Conservation (phyloP, 805 yeast genomes). For the Grigorovia yakushimaensis region DNA sequence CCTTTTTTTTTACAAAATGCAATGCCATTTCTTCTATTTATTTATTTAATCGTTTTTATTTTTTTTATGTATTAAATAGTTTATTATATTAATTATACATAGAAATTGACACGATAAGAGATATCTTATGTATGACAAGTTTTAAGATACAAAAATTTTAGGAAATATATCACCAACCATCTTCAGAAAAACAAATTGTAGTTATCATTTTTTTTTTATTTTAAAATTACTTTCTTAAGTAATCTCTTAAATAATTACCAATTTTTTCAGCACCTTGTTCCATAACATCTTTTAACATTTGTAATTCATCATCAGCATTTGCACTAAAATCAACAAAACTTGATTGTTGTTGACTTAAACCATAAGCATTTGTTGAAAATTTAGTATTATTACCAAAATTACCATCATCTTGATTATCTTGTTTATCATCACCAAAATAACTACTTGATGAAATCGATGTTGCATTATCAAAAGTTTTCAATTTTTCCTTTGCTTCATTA, state of each 20-base stretch:
- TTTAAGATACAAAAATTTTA: background rate
- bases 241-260: conserved; percentile 79
- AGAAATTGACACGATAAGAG: background rate
- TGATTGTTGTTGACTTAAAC: conserved; percentile 24
- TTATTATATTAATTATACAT: background rate
- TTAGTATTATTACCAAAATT: conserved; percentile 9
- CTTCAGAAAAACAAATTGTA: background rate
- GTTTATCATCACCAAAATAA: conserved; percentile 81
- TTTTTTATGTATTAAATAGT: background rate
- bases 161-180: too few relatives aligned
- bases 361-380: conserved; percentile 4
- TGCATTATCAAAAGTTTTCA: conserved; percentile 77
- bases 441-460: conserved; percentile 85
- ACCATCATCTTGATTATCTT: conserved; percentile 23
- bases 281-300: conserved; percentile 78
- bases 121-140: too few relatives aligned
- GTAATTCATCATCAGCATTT: conserved; percentile 81
- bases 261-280: conserved; percentile 90
- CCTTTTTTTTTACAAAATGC: background rate
- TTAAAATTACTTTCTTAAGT: conserved; percentile 39
- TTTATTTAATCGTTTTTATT: background rate
- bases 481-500: conserved; percentile 70
- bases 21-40: too few relatives aligned
- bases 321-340: conserved; percentile 61
- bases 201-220: background rate